Evolutionary conservation across 1,284 basidiomycete genomes (phyloP), one percentile per base, ranked within the genome.

Genomic region (Phenoliferia sp.): DNA sequence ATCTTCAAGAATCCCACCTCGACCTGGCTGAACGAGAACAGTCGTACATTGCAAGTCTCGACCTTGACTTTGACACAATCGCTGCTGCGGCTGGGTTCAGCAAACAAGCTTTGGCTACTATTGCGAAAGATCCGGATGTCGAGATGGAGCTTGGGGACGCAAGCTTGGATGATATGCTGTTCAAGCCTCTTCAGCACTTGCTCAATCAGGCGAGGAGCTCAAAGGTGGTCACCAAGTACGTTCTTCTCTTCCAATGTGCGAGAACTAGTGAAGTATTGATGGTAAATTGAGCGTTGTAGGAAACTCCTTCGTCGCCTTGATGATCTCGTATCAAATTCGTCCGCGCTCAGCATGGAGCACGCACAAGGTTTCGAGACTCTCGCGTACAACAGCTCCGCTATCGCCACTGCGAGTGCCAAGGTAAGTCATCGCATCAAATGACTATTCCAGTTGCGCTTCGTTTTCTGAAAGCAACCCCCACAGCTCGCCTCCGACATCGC

Each of bases 61-160:
- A 97, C 76, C 85, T 88, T 70, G 94, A 97, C 79, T 83, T 97
- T 10, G 94, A 97, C 78, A 89, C 90, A 78, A 93, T 96, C 78
- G 86, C 90, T 32, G 92, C 92, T 10, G 91, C 92, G 1, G 85
- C 95, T 62, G 90, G 90, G 1, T 85, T 94, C 68, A 87, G 90
- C 39, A 91, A 92, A 81, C 92, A 92, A 5, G 87, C 88, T 5
- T 85, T 96, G n/a, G 82, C 85, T 26, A 82, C 82, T 2, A 82
- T 90, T 36, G 77, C 90, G 57, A 84, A 86, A 69, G 94, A 95
- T 73, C 86, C 89, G 68, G 90, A 94, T 69, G 83, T 90, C 44
- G 81, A 83, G 16, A 76, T 89, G 31, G 89, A 93, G 50, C 81
- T 88, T 74, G 89, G 87, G 32, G 88, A 86, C 35, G 83, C 88